Evolutionary conservation across 2,329 filamentous ascomycete genomes (phyloP).

Genomic region (Colletotrichum sp.): DNA sequence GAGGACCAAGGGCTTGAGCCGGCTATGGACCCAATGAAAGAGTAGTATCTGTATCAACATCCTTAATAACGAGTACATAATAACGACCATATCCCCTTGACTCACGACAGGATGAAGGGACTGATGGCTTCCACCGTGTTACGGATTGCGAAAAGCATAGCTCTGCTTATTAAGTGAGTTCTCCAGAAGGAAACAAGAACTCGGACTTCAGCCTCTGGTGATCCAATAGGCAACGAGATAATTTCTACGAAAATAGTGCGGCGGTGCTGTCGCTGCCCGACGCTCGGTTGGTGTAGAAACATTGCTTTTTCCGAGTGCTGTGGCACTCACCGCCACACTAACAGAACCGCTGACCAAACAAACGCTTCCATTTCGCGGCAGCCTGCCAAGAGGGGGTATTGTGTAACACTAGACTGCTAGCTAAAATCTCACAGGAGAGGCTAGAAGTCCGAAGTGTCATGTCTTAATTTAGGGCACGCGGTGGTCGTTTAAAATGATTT

Average conservation of each 20-base stretch:
- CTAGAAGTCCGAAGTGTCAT: neutral
- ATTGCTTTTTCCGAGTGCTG: neutral
- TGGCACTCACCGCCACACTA: neutral
- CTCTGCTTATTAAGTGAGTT: neutral
- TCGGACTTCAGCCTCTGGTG: neutral
- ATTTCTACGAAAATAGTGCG: neutral
- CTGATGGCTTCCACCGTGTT: neutral
- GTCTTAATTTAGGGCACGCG: neutral
- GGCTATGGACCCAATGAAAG: neutral
- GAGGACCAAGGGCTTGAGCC: neutral
- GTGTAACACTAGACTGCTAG: neutral
- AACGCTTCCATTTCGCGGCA: neutral
- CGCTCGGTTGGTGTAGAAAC: neutral
- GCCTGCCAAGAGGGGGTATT: neutral
- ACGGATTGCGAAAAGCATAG: neutral
- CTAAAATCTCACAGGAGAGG: neutral
- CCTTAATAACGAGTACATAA: neutral
- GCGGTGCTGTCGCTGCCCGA: neutral
- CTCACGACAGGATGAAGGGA: neutral
- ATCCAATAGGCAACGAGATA: neutral
- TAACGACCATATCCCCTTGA: neutral
- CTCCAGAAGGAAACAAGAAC: neutral
- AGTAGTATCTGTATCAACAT: neutral
- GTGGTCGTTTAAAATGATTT: neutral
- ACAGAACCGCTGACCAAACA: neutral